Evolutionary conservation across 139 green algal genomes (phyloP).

Genomic region (Zygnema cylindricum): DNA sequence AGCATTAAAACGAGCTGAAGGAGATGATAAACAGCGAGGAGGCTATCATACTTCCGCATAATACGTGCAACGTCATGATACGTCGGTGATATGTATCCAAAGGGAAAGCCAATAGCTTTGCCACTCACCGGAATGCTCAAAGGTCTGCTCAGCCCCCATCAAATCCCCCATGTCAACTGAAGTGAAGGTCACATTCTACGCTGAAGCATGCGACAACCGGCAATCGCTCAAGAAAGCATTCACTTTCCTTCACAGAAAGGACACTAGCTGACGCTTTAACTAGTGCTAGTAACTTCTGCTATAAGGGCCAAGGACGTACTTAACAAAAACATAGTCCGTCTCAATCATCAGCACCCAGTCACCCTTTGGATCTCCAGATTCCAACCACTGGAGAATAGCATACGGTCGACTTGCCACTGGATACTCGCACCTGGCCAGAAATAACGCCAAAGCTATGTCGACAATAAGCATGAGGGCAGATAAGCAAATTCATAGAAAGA

Average conservation of each 20-base stretch:
- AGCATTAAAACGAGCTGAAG: too few species aligned
- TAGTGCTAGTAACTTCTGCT: too few species aligned
- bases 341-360: conserved; percentile 62
- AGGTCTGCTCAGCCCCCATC: conserved; percentile 17
- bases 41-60: conserved; percentile 35
- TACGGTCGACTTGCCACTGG: conserved; percentile 58
- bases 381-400: conserved; percentile 60
- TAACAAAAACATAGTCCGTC: conserved; percentile 63
- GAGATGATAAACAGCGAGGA: too few species aligned
- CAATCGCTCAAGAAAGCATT: too few species aligned
- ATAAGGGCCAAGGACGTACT: conserved; percentile 51
- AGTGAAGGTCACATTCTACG: neutral
- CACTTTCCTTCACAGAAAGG: too few species aligned
- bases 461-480: too few species aligned
- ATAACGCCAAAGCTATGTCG: neutral
- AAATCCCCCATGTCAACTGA: neutral
- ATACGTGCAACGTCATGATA: neutral
- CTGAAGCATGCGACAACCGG: too few species aligned
- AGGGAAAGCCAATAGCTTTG: conserved; percentile 41
- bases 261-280: too few species aligned
- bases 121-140: conserved; percentile 26
- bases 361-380: conserved; percentile 51
- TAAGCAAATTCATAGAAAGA: too few species aligned
- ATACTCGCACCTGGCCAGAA: conserved; percentile 51
- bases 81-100: conserved; percentile 39